Conservation (phyloP, 345 rosid genomes). For the Citrus maxima region DNA sequence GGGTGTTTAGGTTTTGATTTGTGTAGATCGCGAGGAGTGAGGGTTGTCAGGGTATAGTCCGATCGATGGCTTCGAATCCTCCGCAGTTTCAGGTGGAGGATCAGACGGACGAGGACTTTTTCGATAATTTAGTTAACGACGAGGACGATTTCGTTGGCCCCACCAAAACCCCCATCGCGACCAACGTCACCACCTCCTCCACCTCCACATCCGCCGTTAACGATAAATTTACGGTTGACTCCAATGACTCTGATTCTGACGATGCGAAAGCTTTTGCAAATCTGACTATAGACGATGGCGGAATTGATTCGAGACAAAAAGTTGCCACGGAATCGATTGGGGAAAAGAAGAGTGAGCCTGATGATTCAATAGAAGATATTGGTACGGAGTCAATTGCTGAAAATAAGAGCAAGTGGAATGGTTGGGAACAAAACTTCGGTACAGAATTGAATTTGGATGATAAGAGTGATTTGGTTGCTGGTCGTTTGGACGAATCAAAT, state of each 20-base stretch:
- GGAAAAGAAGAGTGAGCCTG: neutral
- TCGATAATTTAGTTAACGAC: conserved; percentile 82
- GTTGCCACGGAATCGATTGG: neutral
- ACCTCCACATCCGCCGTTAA: conserved; percentile 12
- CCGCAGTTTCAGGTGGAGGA: conserved; percentile 76
- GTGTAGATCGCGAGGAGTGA: conserved; percentile 21
- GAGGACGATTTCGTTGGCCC: conserved; percentile 38
- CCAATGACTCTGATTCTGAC: conserved; percentile 44
- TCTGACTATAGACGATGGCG: conserved; percentile 36
- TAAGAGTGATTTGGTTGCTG: neutral
- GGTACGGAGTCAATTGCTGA: neutral
- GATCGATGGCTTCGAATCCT: conserved; percentile 77
- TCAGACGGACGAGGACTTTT: conserved; percentile 98
- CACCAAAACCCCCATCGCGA: conserved; percentile 2
- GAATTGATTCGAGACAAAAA: conserved; percentile 13
- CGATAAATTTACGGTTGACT: conserved; percentile 21
- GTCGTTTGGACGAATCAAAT: conserved; percentile 13
- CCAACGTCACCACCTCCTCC: conserved; percentile 8
- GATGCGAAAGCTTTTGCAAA: conserved; percentile 58
- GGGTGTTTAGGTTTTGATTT: conserved; percentile 11
- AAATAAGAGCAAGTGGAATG: neutral
- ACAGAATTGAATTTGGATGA: neutral
- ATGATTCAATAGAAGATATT: neutral
- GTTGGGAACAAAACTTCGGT: neutral
- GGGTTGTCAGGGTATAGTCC: neutral